phyloP scores from a whole-genome alignment of 2,329 filamentous ascomycete species.

The Aspergillus brunneoviolaceus region DNA sequence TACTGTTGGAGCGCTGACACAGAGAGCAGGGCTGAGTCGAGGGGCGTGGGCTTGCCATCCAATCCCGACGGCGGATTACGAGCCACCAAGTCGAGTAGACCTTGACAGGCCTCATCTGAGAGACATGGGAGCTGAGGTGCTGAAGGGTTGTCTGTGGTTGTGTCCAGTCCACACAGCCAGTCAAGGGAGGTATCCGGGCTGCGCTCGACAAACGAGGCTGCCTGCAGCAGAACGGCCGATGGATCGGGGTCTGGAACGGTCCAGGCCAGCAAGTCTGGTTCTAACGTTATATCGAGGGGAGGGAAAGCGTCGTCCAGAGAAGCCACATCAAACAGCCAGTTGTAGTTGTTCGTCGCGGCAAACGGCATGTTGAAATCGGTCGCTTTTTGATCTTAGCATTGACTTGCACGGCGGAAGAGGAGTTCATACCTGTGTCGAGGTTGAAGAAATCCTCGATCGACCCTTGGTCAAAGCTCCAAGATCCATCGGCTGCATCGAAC shows the following conservation, averaged over 20 bases:
- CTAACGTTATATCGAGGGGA: constrained; percentile 27
- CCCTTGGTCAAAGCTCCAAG: constrained; percentile 25
- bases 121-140: constrained; percentile 22
- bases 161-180: constrained; percentile 27
- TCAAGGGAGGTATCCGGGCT: background rate
- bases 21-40: constrained; percentile 54
- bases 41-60: constrained; percentile 48
- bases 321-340: constrained; percentile 58
- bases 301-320: constrained; percentile 39
- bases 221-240: constrained; percentile 25
- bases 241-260: constrained; percentile 20
- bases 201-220: constrained; percentile 26
- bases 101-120: constrained; percentile 35
- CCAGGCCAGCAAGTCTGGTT: constrained; percentile 25
- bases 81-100: constrained; percentile 54
- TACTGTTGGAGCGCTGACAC: constrained; percentile 55
- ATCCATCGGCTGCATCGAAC: constrained; percentile 36
- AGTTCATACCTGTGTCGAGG: constrained; percentile 52
- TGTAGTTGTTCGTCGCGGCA: constrained; percentile 62
- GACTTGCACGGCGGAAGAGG: background rate
- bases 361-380: constrained; percentile 66
- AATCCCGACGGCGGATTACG: constrained; percentile 50
- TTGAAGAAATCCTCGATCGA: constrained; percentile 55
- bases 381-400: constrained; percentile 33
- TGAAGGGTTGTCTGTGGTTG: constrained; percentile 10